Evolutionary conservation across 2,329 filamentous ascomycete species (phyloP).

Genomic region (Alternaria hordeiaustralica): DNA sequence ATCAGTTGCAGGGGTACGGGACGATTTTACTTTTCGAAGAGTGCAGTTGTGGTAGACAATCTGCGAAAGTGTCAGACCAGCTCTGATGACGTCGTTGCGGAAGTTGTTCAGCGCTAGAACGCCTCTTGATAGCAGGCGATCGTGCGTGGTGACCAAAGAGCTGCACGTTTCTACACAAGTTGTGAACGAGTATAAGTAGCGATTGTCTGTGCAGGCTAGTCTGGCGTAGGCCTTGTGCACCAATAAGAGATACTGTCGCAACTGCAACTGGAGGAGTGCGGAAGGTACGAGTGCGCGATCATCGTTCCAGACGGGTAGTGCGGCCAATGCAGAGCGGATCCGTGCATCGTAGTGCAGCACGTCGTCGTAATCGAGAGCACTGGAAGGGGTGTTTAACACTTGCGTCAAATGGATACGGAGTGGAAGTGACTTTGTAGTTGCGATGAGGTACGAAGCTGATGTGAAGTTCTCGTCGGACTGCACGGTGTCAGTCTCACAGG

Average conservation of each 20-base stretch:
- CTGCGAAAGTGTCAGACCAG: conserved; percentile 34
- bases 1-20: neutral
- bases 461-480: conserved; percentile 39
- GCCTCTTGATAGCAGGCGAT: conserved; percentile 27
- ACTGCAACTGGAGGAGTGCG: conserved; percentile 39
- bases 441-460: conserved; percentile 35
- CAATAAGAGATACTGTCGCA: conserved; percentile 44
- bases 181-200: conserved; percentile 42
- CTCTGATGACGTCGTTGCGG: conserved; percentile 41
- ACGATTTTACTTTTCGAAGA: conserved; percentile 7
- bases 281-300: conserved; percentile 21
- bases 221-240: conserved; percentile 44
- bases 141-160: conserved; percentile 32
- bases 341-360: conserved; percentile 43
- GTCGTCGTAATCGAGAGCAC: conserved; percentile 38
- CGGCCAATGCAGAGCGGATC: conserved; percentile 28
- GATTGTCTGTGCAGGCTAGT: conserved; percentile 30
- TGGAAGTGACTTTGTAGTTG: conserved; percentile 33
- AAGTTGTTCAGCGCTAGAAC: conserved; percentile 32
- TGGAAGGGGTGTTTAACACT: conserved; percentile 41
- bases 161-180: conserved; percentile 38
- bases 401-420: conserved; percentile 42
- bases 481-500: neutral
- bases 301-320: conserved; percentile 35
- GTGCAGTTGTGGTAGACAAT: conserved; percentile 36